Evolutionary conservation across 2,329 filamentous ascomycete genomes (phyloP).

Genomic region (Dactylellina haptotyla): DNA sequence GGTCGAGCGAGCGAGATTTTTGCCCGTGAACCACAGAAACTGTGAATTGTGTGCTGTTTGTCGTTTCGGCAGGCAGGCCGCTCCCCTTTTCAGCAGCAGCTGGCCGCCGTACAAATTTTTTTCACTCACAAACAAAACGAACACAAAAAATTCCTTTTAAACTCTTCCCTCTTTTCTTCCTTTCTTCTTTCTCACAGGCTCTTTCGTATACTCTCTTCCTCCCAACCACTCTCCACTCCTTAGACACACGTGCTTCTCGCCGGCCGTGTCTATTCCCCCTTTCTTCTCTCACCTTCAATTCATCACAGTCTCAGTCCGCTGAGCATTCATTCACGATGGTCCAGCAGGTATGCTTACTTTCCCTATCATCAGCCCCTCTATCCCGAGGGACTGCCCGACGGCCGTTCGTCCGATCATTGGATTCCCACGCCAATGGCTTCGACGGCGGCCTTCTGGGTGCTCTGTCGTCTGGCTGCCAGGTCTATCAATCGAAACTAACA

Average conservation of each 20-base stretch:
- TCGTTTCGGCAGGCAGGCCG: neutral
- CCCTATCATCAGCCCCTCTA: constrained; percentile 33
- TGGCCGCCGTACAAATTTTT: constrained; percentile 47
- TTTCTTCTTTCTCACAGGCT: constrained; percentile 26
- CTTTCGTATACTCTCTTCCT: constrained; percentile 42
- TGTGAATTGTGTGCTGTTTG: constrained; percentile 27
- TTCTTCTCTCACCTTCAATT: constrained; percentile 41
- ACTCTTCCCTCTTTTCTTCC: constrained; percentile 45
- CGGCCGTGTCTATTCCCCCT: constrained; percentile 42
- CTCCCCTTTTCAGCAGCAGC: constrained; percentile 49
- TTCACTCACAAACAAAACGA: constrained; percentile 51
- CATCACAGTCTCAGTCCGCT: constrained; percentile 45
- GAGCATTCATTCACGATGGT: constrained; percentile 53
- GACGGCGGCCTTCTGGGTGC: constrained; percentile 2
- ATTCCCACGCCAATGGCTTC: constrained; percentile 26
- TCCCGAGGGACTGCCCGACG: constrained; percentile 6
- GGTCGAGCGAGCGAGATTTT: neutral
- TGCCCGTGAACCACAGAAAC: neutral
- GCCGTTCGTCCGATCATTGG: constrained; percentile 41
- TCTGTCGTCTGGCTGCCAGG: neutral
- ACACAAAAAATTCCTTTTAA: constrained; percentile 52
- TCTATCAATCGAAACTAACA: constrained; percentile 38
- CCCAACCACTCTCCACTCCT: constrained; percentile 48
- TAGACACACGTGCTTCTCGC: constrained; percentile 49
- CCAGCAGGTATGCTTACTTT: constrained; percentile 49